Evolutionary conservation across 805 yeast species (phyloP).

Genomic region (Kuraishia piskuri): DNA sequence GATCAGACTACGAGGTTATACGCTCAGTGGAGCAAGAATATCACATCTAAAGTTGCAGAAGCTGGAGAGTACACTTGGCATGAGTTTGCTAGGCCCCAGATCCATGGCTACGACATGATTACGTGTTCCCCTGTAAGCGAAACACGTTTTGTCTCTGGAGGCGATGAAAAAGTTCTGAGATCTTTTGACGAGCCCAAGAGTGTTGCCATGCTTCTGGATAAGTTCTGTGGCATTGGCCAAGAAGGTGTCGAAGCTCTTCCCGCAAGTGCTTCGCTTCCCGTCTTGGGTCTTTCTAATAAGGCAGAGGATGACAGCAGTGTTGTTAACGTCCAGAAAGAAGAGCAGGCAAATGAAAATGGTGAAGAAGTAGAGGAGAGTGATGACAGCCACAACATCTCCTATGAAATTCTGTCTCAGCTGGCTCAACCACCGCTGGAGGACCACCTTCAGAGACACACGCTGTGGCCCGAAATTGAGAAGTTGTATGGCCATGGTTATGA

Average conservation of each 20-base stretch:
- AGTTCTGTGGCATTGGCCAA: constrained; percentile 37
- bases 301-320: constrained; percentile 51
- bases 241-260: constrained; percentile 39
- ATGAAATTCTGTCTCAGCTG: constrained; percentile 38
- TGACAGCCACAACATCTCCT: constrained; percentile 24
- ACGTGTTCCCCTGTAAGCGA: constrained; percentile 55
- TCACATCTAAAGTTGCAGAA: constrained; percentile 11
- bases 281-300: constrained; percentile 87
- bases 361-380: constrained; percentile 22
- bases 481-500: constrained; percentile 98
- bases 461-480: constrained; percentile 94
- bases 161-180: constrained; percentile 89
- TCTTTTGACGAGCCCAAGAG: constrained; percentile 84
- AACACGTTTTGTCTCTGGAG: constrained; percentile 78
- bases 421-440: constrained; percentile 77
- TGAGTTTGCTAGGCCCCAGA: constrained; percentile 95
- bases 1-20: constrained; percentile 91
- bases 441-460: constrained; percentile 79
- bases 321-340: constrained; percentile 26
- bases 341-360: constrained; percentile 30
- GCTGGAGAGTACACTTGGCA: constrained; percentile 51
- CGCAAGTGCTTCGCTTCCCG: constrained; percentile 85
- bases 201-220: constrained; percentile 53
- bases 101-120: constrained; percentile 96
- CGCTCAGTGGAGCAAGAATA: constrained; percentile 46